These are phyloP conservation scores for Ascochyta rabiei DNA, from an alignment of 2,329 filamentous ascomycete species.

Conservation along the genomic window DNA sequence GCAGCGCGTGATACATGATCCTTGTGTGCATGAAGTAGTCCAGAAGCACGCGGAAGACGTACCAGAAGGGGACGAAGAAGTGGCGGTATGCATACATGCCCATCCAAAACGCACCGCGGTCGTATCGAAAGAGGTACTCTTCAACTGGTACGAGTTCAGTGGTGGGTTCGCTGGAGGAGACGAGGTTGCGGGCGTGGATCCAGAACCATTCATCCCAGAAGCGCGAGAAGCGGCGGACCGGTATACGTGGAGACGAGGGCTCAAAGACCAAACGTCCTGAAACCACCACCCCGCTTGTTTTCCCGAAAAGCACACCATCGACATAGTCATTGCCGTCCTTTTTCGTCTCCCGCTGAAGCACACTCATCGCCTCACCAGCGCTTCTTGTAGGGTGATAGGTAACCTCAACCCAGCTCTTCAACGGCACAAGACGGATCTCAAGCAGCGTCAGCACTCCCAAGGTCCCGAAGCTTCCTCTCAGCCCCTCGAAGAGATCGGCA, in stretches of 20 bases:
- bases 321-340: constrained; percentile 64
- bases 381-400: constrained; percentile 65
- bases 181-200: constrained; percentile 58
- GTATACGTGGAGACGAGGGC: constrained; percentile 29
- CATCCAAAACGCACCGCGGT: constrained; percentile 70
- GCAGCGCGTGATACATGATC: constrained; percentile 67
- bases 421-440: constrained; percentile 61
- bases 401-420: constrained; percentile 64
- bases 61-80: constrained; percentile 66
- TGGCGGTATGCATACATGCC: constrained; percentile 66
- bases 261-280: constrained; percentile 62
- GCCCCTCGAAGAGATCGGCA: constrained; percentile 63
- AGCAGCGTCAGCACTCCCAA: constrained; percentile 66
- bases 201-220: constrained; percentile 75
- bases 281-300: constrained; percentile 62
- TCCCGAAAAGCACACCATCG: constrained; percentile 69
- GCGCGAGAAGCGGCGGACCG: constrained; percentile 57
- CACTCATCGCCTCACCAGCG: constrained; percentile 53
- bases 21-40: constrained; percentile 68
- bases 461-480: constrained; percentile 65
- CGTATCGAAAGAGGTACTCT: constrained; percentile 67
- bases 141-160: constrained; percentile 54
- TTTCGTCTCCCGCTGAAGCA: constrained; percentile 54
- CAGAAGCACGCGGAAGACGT: constrained; percentile 62
- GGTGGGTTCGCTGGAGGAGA: constrained; percentile 11